Base-by-base conservation (phyloP, 2,329 filamentous ascomycete genomes). In the Fusarium incarnatum region DNA sequence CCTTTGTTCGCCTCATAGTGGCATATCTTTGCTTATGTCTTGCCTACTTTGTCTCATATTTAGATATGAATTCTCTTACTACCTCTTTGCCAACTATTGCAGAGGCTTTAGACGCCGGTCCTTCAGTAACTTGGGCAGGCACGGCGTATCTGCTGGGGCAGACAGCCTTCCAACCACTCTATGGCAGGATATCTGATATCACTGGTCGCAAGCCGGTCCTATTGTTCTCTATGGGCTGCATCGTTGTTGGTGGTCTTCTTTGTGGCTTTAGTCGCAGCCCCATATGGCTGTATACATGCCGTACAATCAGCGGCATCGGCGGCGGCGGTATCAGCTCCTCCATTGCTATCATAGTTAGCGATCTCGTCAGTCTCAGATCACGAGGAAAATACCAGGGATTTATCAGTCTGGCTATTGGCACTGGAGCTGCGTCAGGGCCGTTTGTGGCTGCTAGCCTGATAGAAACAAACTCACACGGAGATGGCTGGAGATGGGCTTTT, bases 51-150 rank as follows among this genome's bases (percentile, higher is more conserved):
- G 57, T 60, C 44, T 76, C 76, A 8, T 80, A 81, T 58, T 72
- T 82, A 58, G 78, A 83, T 72, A 75, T 83, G 64, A 77, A 79
- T 27, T 71, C 76, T 25, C 76, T 81, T 5, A 75, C 76, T 1
- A 79, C 78, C 1, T 75, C 79, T 0, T 68, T 79, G 1, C 80
- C 83, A 8, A 81, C 83, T 5, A 82, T 81, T 3, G 77, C 78
- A 0, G 64, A 56, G 7, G 77, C 78, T 1, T 66, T 81, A 4
- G 60, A 76, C 37, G 77, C 79, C 1, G 77, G 75, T 2, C 71
- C 76, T 3, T 75, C 79, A 12, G 78, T 73, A 7, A 76, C 76
- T 0, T 81, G 79, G 79, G 74, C 78, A 5, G 79, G 79, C 16
- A 79, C 77, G n/a, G 81, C 75, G 50, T 82, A 75, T 50, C 77